These are phyloP conservation scores for Nicotiana noctiflora DNA, from an alignment of 257 asterid species.

Conservation along the genomic window DNA sequence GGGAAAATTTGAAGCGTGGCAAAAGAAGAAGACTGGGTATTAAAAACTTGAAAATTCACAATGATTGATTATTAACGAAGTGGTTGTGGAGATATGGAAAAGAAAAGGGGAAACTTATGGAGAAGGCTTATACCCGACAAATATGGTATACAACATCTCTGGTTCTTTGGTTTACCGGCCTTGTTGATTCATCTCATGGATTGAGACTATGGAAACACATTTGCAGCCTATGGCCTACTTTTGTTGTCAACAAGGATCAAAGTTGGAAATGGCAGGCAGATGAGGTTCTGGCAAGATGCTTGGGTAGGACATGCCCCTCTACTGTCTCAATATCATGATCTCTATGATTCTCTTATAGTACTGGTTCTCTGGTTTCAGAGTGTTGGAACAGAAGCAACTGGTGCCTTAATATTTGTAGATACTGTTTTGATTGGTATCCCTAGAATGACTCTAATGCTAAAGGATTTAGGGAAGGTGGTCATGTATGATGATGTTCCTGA, in stretches of 20 bases:
- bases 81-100: background rate
- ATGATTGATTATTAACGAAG: background rate
- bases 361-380: background rate
- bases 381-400: background rate
- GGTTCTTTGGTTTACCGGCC: background rate
- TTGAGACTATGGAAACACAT: background rate
- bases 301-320: background rate
- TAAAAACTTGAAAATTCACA: background rate
- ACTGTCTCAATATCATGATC: background rate
- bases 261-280: background rate
- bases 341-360: too few relatives aligned
- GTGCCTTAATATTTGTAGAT: background rate
- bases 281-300: background rate
- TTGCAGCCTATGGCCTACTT: background rate
- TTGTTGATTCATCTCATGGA: background rate
- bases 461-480: background rate
- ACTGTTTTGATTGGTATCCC: background rate
- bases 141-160: background rate
- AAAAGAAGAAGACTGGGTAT: background rate
- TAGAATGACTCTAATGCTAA: background rate
- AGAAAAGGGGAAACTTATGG: background rate
- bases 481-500: background rate
- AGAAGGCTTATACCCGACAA: background rate
- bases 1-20: background rate
- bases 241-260: background rate